A percentile compares a stretch with the other conserved stretches of the same genome.
These are phyloP conservation scores for Pyrus hybrid DNA, from an alignment of 331 rosid species.

Conservation along the genomic window DNA sequence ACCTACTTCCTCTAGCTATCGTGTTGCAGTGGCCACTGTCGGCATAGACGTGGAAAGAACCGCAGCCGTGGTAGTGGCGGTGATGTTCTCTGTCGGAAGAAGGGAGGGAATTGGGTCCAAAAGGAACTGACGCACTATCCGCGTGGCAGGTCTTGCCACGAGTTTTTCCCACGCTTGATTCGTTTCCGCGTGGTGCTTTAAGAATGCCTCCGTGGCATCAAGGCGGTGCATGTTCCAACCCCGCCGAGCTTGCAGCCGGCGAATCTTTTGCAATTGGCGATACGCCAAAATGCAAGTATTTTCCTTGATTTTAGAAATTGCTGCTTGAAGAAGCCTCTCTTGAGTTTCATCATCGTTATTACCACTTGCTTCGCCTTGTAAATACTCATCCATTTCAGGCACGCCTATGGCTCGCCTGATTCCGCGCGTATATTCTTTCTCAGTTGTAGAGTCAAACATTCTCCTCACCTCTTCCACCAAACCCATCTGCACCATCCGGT, in stretches of 20 bases:
- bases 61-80: neutral
- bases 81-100: neutral
- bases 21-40: conserved; percentile 24
- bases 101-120: conserved; percentile 8
- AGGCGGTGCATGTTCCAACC: conserved; percentile 44
- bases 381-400: conserved; percentile 58
- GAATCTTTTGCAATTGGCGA: conserved; percentile 59
- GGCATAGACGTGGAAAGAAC: conserved; percentile 1
- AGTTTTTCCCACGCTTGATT: conserved; percentile 41
- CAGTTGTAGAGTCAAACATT: conserved; percentile 31
- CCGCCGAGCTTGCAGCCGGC: conserved; percentile 32
- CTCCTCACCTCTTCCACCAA: conserved; percentile 53
- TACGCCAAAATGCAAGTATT: conserved; percentile 56
- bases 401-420: conserved; percentile 72
- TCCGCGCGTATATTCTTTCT: conserved; percentile 40
- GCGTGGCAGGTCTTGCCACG: conserved; percentile 33
- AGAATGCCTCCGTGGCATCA: conserved; percentile 52
- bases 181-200: conserved; percentile 2
- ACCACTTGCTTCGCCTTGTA: conserved; percentile 22
- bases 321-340: conserved; percentile 29
- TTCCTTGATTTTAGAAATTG: conserved; percentile 43
- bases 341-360: conserved; percentile 20
- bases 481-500: conserved; percentile 73
- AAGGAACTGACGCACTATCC: conserved; percentile 36
- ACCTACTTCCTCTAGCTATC: conserved; percentile 10